phyloP scores from a whole-genome alignment of 805 yeast species.

The Cyberlindnera xishuangbannaensis region DNA sequence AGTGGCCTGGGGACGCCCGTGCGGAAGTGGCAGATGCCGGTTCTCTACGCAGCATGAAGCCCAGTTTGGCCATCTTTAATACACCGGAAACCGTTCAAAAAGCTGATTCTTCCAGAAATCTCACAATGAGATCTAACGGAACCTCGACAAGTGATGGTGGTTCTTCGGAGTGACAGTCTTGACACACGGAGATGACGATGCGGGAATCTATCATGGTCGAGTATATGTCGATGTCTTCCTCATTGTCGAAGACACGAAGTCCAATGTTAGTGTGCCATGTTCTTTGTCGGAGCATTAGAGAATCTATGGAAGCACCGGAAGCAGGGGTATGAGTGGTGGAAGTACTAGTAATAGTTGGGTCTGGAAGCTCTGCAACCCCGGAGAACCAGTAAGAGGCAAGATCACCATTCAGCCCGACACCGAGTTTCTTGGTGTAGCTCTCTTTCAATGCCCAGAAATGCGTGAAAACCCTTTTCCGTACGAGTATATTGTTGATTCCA shows the following conservation, averaged over 20 bases:
- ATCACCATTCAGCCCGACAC: constrained; percentile 48
- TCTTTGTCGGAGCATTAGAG: too few relatives aligned
- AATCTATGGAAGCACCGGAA: too few relatives aligned
- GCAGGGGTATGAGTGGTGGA: too few relatives aligned
- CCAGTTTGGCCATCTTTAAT: too few relatives aligned
- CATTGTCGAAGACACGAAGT: constrained; percentile 7
- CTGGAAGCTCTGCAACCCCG: constrained; percentile 7
- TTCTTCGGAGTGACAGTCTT: not conserved
- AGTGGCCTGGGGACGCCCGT: too few relatives aligned
- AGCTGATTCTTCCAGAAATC: too few relatives aligned
- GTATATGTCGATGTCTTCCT: constrained; percentile 11
- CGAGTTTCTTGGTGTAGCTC: constrained; percentile 61
- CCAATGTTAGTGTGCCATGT: too few relatives aligned
- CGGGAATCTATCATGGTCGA: constrained; percentile 21
- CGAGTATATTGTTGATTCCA: constrained; percentile 4
- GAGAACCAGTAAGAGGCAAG: constrained; percentile 27
- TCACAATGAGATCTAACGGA: constrained; percentile 4
- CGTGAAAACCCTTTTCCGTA: constrained; percentile 38
- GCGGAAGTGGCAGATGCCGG: too few relatives aligned
- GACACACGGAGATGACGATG: constrained; percentile 9
- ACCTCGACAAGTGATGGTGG: constrained; percentile 6
- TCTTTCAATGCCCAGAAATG: constrained; percentile 79
- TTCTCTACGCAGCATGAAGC: too few relatives aligned
- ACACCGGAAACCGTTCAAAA: too few relatives aligned
- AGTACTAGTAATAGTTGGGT: too few relatives aligned